phyloP scores from a whole-genome alignment of 352 stramenopile genomes.

The Globisporangium emineosum region DNA sequence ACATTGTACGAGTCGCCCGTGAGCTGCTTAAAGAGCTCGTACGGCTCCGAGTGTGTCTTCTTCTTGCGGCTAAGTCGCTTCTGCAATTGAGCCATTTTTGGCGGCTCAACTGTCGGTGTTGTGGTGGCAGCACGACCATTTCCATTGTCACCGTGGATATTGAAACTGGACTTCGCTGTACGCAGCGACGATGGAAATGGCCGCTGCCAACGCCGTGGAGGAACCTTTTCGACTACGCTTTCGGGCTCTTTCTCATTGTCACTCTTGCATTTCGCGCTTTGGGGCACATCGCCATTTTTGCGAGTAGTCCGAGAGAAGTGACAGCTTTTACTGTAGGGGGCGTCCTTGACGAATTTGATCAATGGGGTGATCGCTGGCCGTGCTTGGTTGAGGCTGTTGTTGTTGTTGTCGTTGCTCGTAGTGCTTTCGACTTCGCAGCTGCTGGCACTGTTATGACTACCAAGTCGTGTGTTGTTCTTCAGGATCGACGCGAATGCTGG shows the following conservation, averaged over 20 bases:
- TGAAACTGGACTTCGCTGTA: neutral
- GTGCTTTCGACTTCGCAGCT: neutral
- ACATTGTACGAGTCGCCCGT: neutral
- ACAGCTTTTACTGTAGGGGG: neutral
- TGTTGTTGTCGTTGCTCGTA: neutral
- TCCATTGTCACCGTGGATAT: neutral
- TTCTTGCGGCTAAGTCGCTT: neutral
- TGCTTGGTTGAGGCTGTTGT: neutral
- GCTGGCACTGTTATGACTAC: neutral
- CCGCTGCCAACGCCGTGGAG: neutral
- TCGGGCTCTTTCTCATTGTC: neutral
- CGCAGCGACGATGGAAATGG: neutral
- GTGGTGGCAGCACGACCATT: neutral
- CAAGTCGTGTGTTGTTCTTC: neutral
- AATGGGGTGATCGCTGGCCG: neutral
- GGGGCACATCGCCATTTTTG: neutral
- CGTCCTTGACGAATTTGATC: neutral
- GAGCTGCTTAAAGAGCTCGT: neutral
- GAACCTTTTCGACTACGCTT: neutral
- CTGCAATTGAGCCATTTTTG: neutral
- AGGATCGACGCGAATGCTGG: neutral
- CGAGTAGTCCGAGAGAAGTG: neutral
- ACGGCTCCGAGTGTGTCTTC: neutral
- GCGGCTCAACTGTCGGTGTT: neutral
- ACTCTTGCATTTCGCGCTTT: neutral